These are phyloP conservation scores for Senna siamea DNA, from an alignment of 306 rosid species.

Conservation along the genomic window DNA sequence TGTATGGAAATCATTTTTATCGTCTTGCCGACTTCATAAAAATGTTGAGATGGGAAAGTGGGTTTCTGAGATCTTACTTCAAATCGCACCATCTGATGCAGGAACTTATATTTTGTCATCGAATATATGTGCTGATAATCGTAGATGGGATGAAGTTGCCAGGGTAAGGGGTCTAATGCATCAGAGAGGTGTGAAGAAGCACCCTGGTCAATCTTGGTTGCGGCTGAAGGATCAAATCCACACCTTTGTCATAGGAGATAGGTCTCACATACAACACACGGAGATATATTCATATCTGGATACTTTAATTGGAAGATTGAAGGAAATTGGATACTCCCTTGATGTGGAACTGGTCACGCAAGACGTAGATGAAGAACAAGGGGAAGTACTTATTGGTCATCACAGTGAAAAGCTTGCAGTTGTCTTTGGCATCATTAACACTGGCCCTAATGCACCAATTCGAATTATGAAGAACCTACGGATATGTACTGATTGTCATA, in stretches of 20 bases:
- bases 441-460: constrained; percentile 54
- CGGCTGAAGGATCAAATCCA: constrained; percentile 70
- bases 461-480: constrained; percentile 77
- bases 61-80: constrained; percentile 65
- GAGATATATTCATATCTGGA: constrained; percentile 63
- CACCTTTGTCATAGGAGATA: constrained; percentile 64
- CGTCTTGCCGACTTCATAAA: constrained; percentile 74
- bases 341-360: constrained; percentile 62
- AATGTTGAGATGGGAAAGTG: constrained; percentile 73
- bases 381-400: constrained; percentile 65
- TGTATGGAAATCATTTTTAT: constrained; percentile 78
- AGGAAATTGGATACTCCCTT: constrained; percentile 70
- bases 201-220: constrained; percentile 88
- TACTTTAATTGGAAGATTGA: constrained; percentile 63
- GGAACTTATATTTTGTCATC: constrained; percentile 71
- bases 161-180: constrained; percentile 68
- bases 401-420: constrained; percentile 85
- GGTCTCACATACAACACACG: constrained; percentile 54
- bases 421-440: constrained; percentile 60
- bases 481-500: constrained; percentile 71
- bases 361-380: constrained; percentile 82
- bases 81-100: constrained; percentile 67
- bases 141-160: constrained; percentile 80
- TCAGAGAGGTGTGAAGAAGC: constrained; percentile 68
- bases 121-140: constrained; percentile 63